phyloP scores from a whole-genome alignment of 2,329 filamentous ascomycete genomes.

The Trichophyton benhamiae region DNA sequence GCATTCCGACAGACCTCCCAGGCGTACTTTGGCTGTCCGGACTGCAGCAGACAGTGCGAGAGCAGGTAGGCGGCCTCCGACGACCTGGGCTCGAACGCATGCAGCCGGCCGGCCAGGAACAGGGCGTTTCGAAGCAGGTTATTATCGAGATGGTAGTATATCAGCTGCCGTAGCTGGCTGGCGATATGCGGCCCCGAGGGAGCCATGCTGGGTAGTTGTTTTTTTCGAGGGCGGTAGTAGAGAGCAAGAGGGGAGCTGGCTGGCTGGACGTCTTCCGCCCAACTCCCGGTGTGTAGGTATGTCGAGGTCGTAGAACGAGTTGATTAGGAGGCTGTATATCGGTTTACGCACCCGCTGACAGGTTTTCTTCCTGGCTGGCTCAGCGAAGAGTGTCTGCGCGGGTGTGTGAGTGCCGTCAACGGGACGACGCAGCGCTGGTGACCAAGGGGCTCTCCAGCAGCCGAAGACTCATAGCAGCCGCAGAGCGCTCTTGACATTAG shows the following conservation, averaged over 20 bases:
- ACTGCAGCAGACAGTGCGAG: constrained; percentile 69
- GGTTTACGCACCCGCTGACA: background rate
- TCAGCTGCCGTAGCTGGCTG: constrained; percentile 50
- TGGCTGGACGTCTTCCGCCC: background rate
- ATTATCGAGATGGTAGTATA: constrained; percentile 75
- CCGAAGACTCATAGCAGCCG: constrained; percentile 1
- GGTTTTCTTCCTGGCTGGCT: background rate
- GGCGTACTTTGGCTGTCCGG: constrained; percentile 72
- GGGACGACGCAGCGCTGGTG: constrained; percentile 1
- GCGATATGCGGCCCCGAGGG: constrained; percentile 43
- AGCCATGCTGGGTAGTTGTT: constrained; percentile 37
- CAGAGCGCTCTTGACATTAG: background rate
- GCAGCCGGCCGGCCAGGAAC: constrained; percentile 79
- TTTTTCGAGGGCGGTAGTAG: background rate
- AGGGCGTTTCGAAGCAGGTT: constrained; percentile 78
- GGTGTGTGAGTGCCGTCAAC: background rate
- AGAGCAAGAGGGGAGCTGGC: background rate
- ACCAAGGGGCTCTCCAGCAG: background rate
- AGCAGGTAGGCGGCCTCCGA: constrained; percentile 72
- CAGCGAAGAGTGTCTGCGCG: background rate
- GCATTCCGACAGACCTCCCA: constrained; percentile 67
- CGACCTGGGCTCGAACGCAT: constrained; percentile 69
- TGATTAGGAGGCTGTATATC: background rate
- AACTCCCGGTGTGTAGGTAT: background rate
- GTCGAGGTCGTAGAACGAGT: background rate